Evolutionary conservation across 306 rosid genomes (phyloP), one percentile per base, ranked within the genome.

Genomic region (Heteromeles arbutifolia): DNA sequence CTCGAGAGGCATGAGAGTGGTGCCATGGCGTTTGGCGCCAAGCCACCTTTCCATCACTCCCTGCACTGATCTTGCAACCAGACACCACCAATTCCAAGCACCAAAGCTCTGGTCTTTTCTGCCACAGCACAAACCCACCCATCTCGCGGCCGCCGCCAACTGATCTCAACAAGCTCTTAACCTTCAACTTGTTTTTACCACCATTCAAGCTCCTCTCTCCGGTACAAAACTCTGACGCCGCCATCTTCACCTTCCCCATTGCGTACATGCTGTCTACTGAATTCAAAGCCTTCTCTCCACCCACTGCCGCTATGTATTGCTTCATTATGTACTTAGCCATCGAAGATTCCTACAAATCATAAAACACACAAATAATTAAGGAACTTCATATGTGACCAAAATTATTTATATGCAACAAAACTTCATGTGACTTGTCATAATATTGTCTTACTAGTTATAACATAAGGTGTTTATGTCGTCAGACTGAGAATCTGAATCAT

Each of bases 11-110:
- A 68, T 94, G 98, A 50, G 98, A 91, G 69, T 94, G 98, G 85
- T 94, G 97, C 97, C 97, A 94, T 3, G 98, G 98, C 43, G 98
- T 94, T 70, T 91, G 98, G 53, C 98, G 87, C 98, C 98, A 94
- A 21, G 98, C 96, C 57, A 94, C 87, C 67, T 90, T 94, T 0
- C 97, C 97, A 65, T 94, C 97, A 79, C 96, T 91, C 6, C 98
- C 98, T 0, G 98, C 98, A 76, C 95, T 94, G 67, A 94, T 91
- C 69, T 94, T 94, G 85, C 87, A 86, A 0, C 98, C 95, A n/a
- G 90, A 79, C 28, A 94, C 77, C 74, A 94, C 86, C 66, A 94
- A 39, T 83, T 94, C 98, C 81, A 94, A 86, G 72, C 97, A 94
- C 98, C 98, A 94, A 5, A 90, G 69, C 71, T 91, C 97, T 13